Base-by-base conservation (phyloP, 192 early-diverging fungal species). In the Mortierella antarctica region DNA sequence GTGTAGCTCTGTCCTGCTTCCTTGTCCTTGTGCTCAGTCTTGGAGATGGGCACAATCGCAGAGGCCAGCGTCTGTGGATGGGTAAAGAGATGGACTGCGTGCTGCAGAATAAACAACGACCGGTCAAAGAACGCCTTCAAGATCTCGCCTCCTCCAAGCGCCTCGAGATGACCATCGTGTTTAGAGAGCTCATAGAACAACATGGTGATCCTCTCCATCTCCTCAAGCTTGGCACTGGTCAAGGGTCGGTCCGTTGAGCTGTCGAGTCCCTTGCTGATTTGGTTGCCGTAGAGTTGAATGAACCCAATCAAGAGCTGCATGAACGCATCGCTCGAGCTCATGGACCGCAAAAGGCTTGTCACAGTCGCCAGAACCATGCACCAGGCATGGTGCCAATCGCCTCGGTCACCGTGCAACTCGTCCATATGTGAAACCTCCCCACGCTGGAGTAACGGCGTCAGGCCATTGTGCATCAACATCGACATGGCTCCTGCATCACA, bases 151-250 rank as follows among this genome's bases (percentile, higher is more conserved):
- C 52, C 73, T 23, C 70, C 69, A n/a, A 75, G 40, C 6, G 56
- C 13, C 42, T 74, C 71, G 7, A 71, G 51, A 23, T 74, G 67
- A 39, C 20, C 48, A 51, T 82, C 71, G 72, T 84, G 59, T 40
- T 85, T 80, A 1, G 88, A 74, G 14, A 89, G 65, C 31, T 85
- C 68, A 58, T 85, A 87, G 42, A 89, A 82, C 49, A 89, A 63
- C 74, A 85, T 86, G 18, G 84, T 87, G 15, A 84, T 87, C 17
- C 84, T 54, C 56, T 88, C 84, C 56, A 89, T 83, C 52, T 89
- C 88, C 56, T 86, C 84, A 42, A 89, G 45, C 15, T 83, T 71
- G 49, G 82, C 80, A 42, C 74, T 82, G 9, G 73, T 85, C 13
- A 82, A 48, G 0, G 84, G 73, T 42, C 65, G 31, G 52, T 82